Conservation (phyloP, 176 grass and related monocot genomes). For the Oryza glaberrima region DNA sequence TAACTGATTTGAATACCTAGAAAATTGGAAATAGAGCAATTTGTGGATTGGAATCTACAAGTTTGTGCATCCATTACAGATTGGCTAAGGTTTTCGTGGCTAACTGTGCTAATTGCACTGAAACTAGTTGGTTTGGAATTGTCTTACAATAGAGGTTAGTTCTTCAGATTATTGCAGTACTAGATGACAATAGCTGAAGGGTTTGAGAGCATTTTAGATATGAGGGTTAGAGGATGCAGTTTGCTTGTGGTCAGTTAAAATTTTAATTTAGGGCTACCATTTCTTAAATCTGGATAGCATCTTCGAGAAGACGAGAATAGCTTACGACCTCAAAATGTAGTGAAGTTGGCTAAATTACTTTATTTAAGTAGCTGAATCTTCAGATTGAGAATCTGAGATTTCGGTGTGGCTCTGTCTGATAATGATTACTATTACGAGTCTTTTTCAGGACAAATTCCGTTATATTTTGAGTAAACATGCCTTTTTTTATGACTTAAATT, state of each 20-base stretch:
- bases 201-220: conserved; percentile 10
- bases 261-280: background rate
- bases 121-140: conserved; percentile 2
- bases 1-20: background rate
- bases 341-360: background rate
- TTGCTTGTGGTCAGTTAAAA: background rate
- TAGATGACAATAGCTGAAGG: background rate
- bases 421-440: background rate
- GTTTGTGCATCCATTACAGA: background rate
- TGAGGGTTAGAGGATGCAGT: background rate
- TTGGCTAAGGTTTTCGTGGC: background rate
- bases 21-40: background rate
- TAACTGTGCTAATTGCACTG: background rate
- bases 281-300: conserved; percentile 9
- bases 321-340: background rate
- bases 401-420: background rate
- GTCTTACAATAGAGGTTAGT: background rate
- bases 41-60: background rate
- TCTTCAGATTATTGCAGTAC: background rate
- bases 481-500: background rate
- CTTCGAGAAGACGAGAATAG: background rate
- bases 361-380: background rate
- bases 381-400: background rate
- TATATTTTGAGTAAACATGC: background rate
- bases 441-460: background rate